Conservation (phyloP, 2,329 filamentous ascomycete species). For the Pseudocercospora fuligena region DNA sequence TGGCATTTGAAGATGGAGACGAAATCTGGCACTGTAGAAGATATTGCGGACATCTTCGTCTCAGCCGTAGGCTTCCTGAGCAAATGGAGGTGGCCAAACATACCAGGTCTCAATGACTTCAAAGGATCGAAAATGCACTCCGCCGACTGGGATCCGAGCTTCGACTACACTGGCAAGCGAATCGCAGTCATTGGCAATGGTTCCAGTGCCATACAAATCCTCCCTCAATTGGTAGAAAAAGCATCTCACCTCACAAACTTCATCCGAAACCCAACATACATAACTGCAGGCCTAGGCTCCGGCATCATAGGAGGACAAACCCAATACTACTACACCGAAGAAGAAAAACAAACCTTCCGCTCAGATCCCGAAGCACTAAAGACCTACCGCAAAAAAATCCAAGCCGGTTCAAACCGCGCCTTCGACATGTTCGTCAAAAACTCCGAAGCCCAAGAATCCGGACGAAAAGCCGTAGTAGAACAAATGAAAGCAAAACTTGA, state of each 20-base stretch:
- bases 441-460: conserved; percentile 44
- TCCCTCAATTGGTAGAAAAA: conserved; percentile 45
- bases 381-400: conserved; percentile 44
- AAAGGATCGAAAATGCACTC: conserved; percentile 50
- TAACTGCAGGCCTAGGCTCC: conserved; percentile 37
- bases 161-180: conserved; percentile 45
- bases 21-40: conserved; percentile 33
- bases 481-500: conserved; percentile 59
- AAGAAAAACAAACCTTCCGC: conserved; percentile 39
- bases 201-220: conserved; percentile 49
- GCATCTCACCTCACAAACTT: conserved; percentile 41
- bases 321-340: conserved; percentile 38
- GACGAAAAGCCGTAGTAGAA: conserved; percentile 29
- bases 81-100: conserved; percentile 46
- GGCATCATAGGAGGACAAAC: conserved; percentile 37
- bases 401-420: conserved; percentile 34
- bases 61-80: conserved; percentile 34
- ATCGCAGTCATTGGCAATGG: conserved; percentile 51
- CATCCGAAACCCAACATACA: conserved; percentile 42
- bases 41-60: conserved; percentile 45
- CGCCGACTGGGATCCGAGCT: conserved; percentile 46
- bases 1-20: conserved; percentile 44
- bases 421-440: conserved; percentile 58
- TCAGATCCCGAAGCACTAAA: conserved; percentile 41
- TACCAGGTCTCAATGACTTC: conserved; percentile 48